Percentiles rank a stretch among this genome's conserved stretches.
Conservation (phyloP, 2,329 filamentous ascomycete species). For the Colletotrichum tamarilloi region DNA sequence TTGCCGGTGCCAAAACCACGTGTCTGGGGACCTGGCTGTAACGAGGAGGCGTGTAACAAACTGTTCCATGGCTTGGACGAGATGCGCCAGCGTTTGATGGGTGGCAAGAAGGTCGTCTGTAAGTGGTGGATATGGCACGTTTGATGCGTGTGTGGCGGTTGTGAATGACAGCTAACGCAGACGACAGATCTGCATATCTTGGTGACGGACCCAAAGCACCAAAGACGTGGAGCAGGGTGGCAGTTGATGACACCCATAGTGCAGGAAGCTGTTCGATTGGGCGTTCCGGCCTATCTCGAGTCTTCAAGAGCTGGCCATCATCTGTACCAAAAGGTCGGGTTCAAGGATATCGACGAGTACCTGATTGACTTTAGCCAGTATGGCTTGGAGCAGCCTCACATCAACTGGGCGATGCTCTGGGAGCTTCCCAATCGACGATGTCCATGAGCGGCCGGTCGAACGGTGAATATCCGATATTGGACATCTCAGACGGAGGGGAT, state of each 20-base stretch:
- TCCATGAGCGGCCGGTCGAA: background rate
- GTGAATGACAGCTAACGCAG: conserved; percentile 13
- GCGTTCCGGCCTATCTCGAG: conserved; percentile 50
- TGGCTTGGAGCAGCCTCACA: conserved; percentile 14
- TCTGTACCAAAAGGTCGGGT: conserved; percentile 50
- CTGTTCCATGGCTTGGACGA: conserved; percentile 46
- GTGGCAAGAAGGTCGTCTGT: conserved; percentile 49
- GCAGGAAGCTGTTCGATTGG: conserved; percentile 49
- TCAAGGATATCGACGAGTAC: conserved; percentile 42
- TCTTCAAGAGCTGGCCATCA: conserved; percentile 45
- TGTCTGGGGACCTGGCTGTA: conserved; percentile 43
- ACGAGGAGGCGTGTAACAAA: conserved; percentile 46
- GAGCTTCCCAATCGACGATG: conserved; percentile 25
- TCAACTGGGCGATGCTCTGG: conserved; percentile 36
- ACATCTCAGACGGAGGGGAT: background rate
- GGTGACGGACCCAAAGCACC: conserved; percentile 50
- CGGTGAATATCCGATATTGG: background rate
- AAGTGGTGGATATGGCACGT: conserved; percentile 35
- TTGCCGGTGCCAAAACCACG: conserved; percentile 39
- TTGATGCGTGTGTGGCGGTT: background rate
- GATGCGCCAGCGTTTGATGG: conserved; percentile 44
- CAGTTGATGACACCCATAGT: conserved; percentile 48
- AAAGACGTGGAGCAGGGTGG: conserved; percentile 47
- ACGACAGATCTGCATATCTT: conserved; percentile 49
- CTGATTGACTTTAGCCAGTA: conserved; percentile 23